Conservation (phyloP, 352 stramenopile genomes). For the Phytophthora rubi region DNA sequence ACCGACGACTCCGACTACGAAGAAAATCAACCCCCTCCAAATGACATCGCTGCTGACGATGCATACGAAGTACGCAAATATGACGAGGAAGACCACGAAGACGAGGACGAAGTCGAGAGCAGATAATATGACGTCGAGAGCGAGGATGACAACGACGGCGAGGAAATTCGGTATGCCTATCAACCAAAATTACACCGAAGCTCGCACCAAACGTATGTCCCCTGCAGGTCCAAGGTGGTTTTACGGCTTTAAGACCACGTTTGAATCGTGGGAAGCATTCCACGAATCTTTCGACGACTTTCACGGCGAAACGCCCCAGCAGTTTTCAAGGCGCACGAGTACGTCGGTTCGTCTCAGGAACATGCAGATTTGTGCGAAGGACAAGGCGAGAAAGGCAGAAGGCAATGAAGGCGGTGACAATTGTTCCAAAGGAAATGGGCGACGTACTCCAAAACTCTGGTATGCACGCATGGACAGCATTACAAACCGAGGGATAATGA, state of each 20-base stretch:
- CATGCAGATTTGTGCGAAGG: neutral
- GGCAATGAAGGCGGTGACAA: neutral
- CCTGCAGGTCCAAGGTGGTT: neutral
- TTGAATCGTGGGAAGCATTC: neutral
- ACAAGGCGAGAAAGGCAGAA: neutral
- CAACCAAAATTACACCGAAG: neutral
- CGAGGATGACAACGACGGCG: neutral
- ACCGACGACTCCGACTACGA: neutral
- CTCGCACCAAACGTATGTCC: neutral
- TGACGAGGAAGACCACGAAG: neutral
- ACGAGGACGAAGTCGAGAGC: neutral
- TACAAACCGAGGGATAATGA: neutral
- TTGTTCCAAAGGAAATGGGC: neutral
- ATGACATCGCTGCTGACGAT: neutral
- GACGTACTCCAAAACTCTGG: slow-evolving; percentile 1
- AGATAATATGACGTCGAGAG: neutral
- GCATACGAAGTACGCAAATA: too few relatives aligned
- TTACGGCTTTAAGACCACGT: neutral
- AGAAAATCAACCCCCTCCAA: neutral
- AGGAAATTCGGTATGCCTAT: neutral
- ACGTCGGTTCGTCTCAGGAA: neutral
- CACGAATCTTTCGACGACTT: neutral
- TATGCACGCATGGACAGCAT: slow-evolving; percentile 6
- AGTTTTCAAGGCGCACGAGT: neutral
- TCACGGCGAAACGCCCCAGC: neutral